These are phyloP conservation scores for Candida namnaoensis DNA, from an alignment of 805 yeast genomes.

Conservation along the genomic window DNA sequence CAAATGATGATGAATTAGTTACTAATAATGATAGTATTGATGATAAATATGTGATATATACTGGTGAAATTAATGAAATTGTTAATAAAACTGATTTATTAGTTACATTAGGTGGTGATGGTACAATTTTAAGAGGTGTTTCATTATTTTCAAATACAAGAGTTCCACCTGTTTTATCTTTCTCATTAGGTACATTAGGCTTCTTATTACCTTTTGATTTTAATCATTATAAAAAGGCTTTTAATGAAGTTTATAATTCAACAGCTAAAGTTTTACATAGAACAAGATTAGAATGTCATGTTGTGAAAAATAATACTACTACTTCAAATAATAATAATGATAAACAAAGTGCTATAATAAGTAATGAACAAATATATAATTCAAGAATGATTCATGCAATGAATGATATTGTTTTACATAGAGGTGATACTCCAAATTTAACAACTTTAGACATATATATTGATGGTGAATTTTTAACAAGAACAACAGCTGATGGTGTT, in stretches of 20 bases:
- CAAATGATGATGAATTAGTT: too few relatives aligned
- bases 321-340: constrained; percentile 2
- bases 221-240: constrained; percentile 47
- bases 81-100: constrained; percentile 65
- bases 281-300: constrained; percentile 71
- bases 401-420: constrained; percentile 84
- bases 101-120: constrained; percentile 94
- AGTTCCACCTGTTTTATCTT: constrained; percentile 86
- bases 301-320: constrained; percentile 25
- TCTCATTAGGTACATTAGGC: constrained; percentile 87
- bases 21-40: too few relatives aligned
- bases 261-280: constrained; percentile 69
- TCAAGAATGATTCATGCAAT: constrained; percentile 59
- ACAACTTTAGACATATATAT: constrained; percentile 78
- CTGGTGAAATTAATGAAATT: constrained; percentile 53
- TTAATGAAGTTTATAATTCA: constrained; percentile 56
- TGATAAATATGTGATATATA: constrained; percentile 31
- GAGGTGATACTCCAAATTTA: constrained; percentile 84
- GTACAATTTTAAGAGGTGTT: constrained; percentile 82
- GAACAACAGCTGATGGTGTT: constrained; percentile 90
- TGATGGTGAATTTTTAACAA: constrained; percentile 76
- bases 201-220: constrained; percentile 85
- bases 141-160: constrained; percentile 59
- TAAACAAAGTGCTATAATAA: neutral
- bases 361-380: constrained; percentile 3